These are phyloP conservation scores for Begonia loranthoides DNA, from an alignment of 306 rosid genomes.

Conservation along the genomic window DNA sequence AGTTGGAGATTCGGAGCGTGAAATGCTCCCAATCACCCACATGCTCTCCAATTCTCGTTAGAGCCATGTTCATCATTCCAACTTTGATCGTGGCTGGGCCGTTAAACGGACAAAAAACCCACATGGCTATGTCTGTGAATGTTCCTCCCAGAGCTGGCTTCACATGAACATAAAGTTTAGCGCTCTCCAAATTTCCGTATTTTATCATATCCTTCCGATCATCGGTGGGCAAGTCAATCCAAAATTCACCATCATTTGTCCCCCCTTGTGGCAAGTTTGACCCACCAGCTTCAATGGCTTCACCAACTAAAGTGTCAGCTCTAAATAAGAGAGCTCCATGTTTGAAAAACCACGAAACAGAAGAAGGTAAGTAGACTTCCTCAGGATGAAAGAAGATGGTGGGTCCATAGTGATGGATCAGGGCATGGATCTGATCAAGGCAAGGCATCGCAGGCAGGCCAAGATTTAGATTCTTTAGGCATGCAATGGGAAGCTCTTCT, in stretches of 20 bases:
- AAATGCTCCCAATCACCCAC: constrained; percentile 84
- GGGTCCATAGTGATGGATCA: constrained; percentile 80
- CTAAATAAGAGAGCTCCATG: constrained; percentile 52
- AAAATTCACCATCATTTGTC: constrained; percentile 48
- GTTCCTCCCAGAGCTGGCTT: constrained; percentile 85
- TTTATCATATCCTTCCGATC: constrained; percentile 33
- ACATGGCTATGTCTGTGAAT: constrained; percentile 77
- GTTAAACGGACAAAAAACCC: constrained; percentile 92
- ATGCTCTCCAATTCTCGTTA: constrained; percentile 60
- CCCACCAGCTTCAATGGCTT: constrained; percentile 46
- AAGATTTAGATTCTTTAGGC: constrained; percentile 70
- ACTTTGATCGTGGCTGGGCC: constrained; percentile 74
- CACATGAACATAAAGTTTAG: constrained; percentile 67
- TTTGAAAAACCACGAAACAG: constrained; percentile 76
- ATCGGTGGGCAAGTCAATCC: constrained; percentile 77
- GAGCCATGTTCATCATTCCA: constrained; percentile 34
- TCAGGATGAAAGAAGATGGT: constrained; percentile 72
- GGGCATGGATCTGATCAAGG: constrained; percentile 58
- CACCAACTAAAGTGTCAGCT: constrained; percentile 29
- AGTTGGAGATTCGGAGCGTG: constrained; percentile 52
- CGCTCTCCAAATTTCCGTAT: constrained; percentile 54
- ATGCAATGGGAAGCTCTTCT: constrained; percentile 43
- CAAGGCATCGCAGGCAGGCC: constrained; percentile 47
- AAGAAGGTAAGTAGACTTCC: constrained; percentile 81
- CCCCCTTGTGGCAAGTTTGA: constrained; percentile 67